Evolutionary conservation across 2,329 filamentous ascomycete genomes (phyloP), one percentile per base, ranked within the genome.

Genomic region (Fragosphaeria purpurea): DNA sequence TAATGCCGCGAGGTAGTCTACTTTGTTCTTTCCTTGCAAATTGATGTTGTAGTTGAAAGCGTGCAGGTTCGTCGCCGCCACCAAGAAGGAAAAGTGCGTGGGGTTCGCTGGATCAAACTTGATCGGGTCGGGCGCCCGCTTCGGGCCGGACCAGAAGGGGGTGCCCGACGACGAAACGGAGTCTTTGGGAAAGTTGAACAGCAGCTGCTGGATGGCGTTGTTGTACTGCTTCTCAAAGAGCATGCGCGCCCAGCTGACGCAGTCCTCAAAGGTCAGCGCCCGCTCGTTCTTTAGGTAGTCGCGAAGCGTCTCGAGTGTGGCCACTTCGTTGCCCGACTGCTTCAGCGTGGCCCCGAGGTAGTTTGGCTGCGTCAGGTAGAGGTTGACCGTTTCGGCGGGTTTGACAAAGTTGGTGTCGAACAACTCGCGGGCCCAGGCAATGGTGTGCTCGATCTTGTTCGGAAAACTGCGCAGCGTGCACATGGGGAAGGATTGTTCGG

Each of bases 401-500:
- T 91, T 93, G 59, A 95, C 89, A 61, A 97, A 98, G 59, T 85
- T 88, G 33, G 83, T 85, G 70, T 97, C 89, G 70, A 98, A 98
- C 57, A 95, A 79, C 66, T 97, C 93, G 61, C 94, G 88, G 40
- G 90, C 85, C 93, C 93, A 98, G 3, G 93, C 93, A 65, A 98
- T 98, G 1, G 93, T 97, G 68, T 98, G 93, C 70, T 98, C 90
- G 61, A 98, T 98, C 62, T 85, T 85, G 75, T 98, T 98, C 53
- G 93, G 93, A 75, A 98, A 98, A 68, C 90, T 96, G 63, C 88
- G 82, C 55, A 98, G 77, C 5, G 93, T 97, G 68, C 93, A 98
- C 90, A 97, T 97, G 1, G 93, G 93, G 77, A 98, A 97, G 1
- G 93, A 95, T 72, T 96, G 89, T 75, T 98, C 94, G 0, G 93